Conservation (phyloP, 2,329 filamentous ascomycete species). For the Kalmusia sp. region DNA sequence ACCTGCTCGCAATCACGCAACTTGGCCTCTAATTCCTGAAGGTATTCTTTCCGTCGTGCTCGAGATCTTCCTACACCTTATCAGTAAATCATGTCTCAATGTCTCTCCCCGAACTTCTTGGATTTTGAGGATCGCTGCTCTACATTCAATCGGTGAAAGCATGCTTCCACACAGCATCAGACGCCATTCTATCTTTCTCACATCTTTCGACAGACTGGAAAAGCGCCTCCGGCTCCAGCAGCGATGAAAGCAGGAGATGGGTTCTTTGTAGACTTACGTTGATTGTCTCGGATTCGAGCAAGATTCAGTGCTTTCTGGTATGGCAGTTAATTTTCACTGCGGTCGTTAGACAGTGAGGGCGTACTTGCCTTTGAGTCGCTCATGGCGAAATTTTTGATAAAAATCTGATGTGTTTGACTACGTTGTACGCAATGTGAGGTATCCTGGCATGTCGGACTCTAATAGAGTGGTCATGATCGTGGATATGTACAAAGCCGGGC, state of each 20-base stretch:
- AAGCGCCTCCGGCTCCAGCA: not conserved
- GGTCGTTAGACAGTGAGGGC: not conserved
- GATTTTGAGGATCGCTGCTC: not conserved
- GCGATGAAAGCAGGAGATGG: not conserved
- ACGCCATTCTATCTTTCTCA: not conserved
- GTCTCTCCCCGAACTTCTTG: not conserved
- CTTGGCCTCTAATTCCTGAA: slow-evolving; percentile 72
- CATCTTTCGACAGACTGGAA: no score
- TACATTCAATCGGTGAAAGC: not conserved
- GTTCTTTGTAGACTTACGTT: slow-evolving; percentile 50
- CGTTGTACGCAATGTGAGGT: slow-evolving; percentile 9
- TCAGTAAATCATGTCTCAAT: slow-evolving; percentile 2
- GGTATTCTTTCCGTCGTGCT: slow-evolving; percentile 75
- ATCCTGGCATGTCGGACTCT: slow-evolving; percentile 13
- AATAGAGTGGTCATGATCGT: slow-evolving; percentile 25
- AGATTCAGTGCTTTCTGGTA: slow-evolving; percentile 50
- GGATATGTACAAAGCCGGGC: slow-evolving; percentile 18
- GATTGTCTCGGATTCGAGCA: slow-evolving; percentile 76
- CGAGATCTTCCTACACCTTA: slow-evolving; percentile 66
- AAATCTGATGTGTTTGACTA: slow-evolving; percentile 4
- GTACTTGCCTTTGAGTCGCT: slow-evolving; percentile 33
- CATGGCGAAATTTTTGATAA: slow-evolving; percentile 22
- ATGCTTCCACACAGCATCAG: not conserved
- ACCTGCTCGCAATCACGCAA: slow-evolving; percentile 68
- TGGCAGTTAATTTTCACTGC: not conserved